Evolutionary conservation across 2,329 filamentous ascomycete species (phyloP), one percentile per base, ranked within the genome.

Genomic region (Drechmeria coniospora): DNA sequence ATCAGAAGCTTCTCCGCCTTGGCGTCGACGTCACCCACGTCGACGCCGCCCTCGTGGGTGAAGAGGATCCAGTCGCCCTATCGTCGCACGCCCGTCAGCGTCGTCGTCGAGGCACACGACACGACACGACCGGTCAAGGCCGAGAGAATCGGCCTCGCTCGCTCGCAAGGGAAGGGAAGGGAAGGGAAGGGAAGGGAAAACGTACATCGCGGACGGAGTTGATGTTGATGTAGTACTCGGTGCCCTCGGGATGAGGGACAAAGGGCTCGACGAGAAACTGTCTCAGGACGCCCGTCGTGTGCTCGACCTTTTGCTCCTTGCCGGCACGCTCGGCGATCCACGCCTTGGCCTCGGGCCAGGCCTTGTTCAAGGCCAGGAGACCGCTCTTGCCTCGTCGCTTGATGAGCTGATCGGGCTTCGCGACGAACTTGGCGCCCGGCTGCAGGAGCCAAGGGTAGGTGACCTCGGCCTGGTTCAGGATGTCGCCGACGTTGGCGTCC

Each of bases 181-280:
- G 30, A 30, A 36, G 40, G 44, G 40, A 36, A 42, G 31, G 25
- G 22, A 10, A 12, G 4, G 3, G 12, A 6, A 31, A 36, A 75
- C 84, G 75, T 76, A 95, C 90, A 77, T 95, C 90, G 68, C 90
- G 81, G 51, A 93, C 86, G 38, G 90, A 95, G 74, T 94, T 90
- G 68, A 98, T 98, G 76, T 94, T 94, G 68, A 98, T 93, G 65
- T 98, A 98, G 68, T 95, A 95, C 63, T 98, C 90, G 40, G 87
- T 94, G 56, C 84, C 79, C 47, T 84, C 72, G 40, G 86, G 79
- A 62, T 98, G 90, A 49, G 87, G 90, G 37, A 95, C 86, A 52
- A 98, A 95, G 28, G 90, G 90, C 74, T 98, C 90, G 44, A 98
- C 86, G 41, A 98, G 69, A 71, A 98, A 98, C 50, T 92, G 81